Conservation (phyloP, 805 yeast species). For the Cyberlindnera japonica region DNA sequence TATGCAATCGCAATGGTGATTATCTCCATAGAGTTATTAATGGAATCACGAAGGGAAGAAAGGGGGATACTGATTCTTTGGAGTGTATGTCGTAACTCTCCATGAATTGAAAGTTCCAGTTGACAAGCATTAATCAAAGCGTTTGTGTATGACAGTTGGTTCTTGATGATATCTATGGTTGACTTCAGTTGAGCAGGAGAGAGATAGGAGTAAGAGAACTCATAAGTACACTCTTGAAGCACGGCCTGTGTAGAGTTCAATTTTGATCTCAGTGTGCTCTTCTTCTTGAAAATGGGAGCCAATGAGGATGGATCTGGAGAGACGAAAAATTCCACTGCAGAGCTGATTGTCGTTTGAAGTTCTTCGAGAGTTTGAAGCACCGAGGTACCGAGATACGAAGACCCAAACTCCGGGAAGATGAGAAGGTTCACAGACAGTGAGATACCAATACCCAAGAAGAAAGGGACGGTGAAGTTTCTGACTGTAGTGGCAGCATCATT, state of each 20-base stretch:
- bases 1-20: constrained; percentile 34
- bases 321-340: constrained; percentile 37
- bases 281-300: constrained; percentile 32
- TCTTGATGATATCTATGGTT: constrained; percentile 31
- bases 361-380: constrained; percentile 38
- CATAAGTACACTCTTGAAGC: constrained; percentile 45
- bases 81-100: constrained; percentile 32
- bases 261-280: constrained; percentile 31
- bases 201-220: constrained; percentile 43
- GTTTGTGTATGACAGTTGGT: constrained; percentile 33
- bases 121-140: constrained; percentile 48
- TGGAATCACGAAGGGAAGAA: constrained; percentile 30
- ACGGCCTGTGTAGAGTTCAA: constrained; percentile 36
- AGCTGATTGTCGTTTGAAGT: constrained; percentile 36
- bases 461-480: constrained; percentile 38
- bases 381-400: constrained; percentile 43
- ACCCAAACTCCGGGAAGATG: constrained; percentile 51
- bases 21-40: constrained; percentile 33
- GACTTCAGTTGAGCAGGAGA: constrained; percentile 41
- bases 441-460: constrained; percentile 43
- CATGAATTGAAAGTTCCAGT: constrained; percentile 35
- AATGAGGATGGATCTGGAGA: constrained; percentile 27
- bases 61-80: constrained; percentile 31
- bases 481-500: constrained; percentile 32
- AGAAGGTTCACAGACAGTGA: constrained; percentile 40